These are phyloP conservation scores for Phaeophleospora eucalypticola DNA, from an alignment of 2,329 filamentous ascomycete species.

Conservation along the genomic window DNA sequence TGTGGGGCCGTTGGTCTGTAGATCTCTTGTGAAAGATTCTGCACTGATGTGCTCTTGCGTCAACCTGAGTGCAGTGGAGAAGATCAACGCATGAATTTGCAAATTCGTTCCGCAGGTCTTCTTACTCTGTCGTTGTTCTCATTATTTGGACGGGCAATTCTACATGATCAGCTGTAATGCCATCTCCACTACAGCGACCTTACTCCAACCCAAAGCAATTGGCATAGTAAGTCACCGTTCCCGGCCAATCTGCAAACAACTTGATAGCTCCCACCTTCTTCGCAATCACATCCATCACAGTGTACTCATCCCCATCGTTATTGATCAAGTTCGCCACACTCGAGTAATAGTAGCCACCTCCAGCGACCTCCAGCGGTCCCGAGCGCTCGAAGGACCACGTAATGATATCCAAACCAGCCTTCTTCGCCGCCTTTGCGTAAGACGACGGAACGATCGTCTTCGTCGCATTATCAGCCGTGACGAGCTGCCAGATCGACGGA, in stretches of 20 bases:
- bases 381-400: slow-evolving; percentile 67
- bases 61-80: too few relatives aligned
- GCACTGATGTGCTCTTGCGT: too few relatives aligned
- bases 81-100: too few relatives aligned
- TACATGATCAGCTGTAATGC: too few relatives aligned
- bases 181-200: too few relatives aligned
- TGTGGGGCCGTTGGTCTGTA: too few relatives aligned
- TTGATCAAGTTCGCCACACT: slow-evolving; percentile 53
- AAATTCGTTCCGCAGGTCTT: too few relatives aligned
- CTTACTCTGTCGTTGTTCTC: too few relatives aligned
- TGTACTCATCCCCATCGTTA: slow-evolving; percentile 64
- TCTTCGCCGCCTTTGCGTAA: slow-evolving; percentile 59
- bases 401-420: slow-evolving; percentile 60
- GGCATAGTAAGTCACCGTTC: slow-evolving; percentile 66
- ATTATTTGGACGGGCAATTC: too few relatives aligned
- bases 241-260: slow-evolving; percentile 67
- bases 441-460: slow-evolving; percentile 58
- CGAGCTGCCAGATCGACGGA: slow-evolving; percentile 60
- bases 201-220: slow-evolving; percentile 56
- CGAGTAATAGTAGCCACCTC: slow-evolving; percentile 51
- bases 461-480: slow-evolving; percentile 44
- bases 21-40: too few relatives aligned
- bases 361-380: slow-evolving; percentile 50
- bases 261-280: slow-evolving; percentile 57
- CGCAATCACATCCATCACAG: slow-evolving; percentile 61